phyloP scores from a whole-genome alignment of 208 protist genomes.

The Trypanosoma brucei region DNA sequence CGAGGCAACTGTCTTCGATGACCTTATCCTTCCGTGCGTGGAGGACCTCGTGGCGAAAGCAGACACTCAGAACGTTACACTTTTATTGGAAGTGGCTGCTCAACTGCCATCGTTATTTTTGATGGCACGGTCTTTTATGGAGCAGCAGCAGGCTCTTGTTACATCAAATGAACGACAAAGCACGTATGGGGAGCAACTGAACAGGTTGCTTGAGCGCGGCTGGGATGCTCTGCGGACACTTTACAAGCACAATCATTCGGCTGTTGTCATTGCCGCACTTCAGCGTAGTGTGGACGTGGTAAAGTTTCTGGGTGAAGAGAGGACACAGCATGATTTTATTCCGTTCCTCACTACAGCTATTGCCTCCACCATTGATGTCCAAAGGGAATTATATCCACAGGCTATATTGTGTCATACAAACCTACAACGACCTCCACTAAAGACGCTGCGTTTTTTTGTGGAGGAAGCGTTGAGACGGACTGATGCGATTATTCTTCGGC shows the following conservation, averaged over 20 bases:
- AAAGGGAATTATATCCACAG: constrained; percentile 47
- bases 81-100: constrained; percentile 60
- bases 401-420: constrained; percentile 48
- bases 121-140: constrained; percentile 39
- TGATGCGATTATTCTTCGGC: constrained; percentile 23
- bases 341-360: constrained; percentile 68
- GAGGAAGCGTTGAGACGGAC: constrained; percentile 58
- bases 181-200: constrained; percentile 33
- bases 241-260: constrained; percentile 31
- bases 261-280: constrained; percentile 40
- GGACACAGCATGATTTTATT: constrained; percentile 54
- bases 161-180: constrained; percentile 18
- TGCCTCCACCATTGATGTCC: constrained; percentile 34
- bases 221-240: constrained; percentile 60
- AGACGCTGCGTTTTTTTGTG: constrained; percentile 64
- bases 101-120: constrained; percentile 59
- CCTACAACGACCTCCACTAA: constrained; percentile 30
- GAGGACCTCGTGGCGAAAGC: constrained; percentile 24
- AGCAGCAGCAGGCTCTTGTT: constrained; percentile 26
- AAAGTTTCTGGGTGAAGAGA: constrained; percentile 63
- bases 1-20: constrained; percentile 46
- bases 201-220: constrained; percentile 43
- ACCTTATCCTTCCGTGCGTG: constrained; percentile 51
- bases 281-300: constrained; percentile 32
- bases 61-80: constrained; percentile 8